These are phyloP conservation scores for Beauveria asiatica DNA, from an alignment of 2,329 filamentous ascomycete species.

Conservation along the genomic window DNA sequence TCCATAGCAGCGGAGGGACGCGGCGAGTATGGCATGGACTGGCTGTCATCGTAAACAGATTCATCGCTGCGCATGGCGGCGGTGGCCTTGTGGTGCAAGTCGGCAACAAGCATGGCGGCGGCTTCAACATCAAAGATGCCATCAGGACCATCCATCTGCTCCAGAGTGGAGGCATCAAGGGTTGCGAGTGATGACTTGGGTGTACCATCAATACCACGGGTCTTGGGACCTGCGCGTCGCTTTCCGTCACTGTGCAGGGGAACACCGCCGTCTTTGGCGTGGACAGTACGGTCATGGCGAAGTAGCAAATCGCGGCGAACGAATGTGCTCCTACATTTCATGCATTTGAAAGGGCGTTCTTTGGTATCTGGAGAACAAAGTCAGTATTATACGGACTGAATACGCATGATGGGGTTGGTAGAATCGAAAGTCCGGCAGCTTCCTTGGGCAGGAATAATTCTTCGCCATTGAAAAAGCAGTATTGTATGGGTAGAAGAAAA, in stretches of 20 bases:
- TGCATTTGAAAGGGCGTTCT: constrained; percentile 96
- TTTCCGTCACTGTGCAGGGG: constrained; percentile 93
- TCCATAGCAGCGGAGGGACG: constrained; percentile 67
- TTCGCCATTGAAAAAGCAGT: not conserved
- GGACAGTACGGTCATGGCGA: constrained; percentile 94
- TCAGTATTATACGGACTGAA: not conserved
- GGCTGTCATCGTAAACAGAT: constrained; percentile 46
- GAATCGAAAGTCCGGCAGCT: not conserved
- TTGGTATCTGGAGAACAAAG: constrained; percentile 67
- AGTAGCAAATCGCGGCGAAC: constrained; percentile 93
- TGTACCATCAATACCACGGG: constrained; percentile 52
- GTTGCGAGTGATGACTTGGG: constrained; percentile 67
- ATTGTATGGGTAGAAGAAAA: not conserved
- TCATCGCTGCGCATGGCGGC: constrained; percentile 53
- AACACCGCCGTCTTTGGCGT: constrained; percentile 93
- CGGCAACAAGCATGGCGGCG: constrained; percentile 96
- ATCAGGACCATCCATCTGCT: constrained; percentile 89
- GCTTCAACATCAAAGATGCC: constrained; percentile 93
- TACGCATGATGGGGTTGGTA: not conserved
- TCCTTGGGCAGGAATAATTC: not conserved
- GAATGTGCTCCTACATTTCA: constrained; percentile 97
- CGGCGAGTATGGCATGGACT: constrained; percentile 64
- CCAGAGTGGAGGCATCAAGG: constrained; percentile 76
- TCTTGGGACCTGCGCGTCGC: constrained; percentile 65
- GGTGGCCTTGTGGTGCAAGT: constrained; percentile 93